Base-by-base conservation (phyloP, 2,329 filamentous ascomycete species). In the Colletotrichum ledebouriae region DNA sequence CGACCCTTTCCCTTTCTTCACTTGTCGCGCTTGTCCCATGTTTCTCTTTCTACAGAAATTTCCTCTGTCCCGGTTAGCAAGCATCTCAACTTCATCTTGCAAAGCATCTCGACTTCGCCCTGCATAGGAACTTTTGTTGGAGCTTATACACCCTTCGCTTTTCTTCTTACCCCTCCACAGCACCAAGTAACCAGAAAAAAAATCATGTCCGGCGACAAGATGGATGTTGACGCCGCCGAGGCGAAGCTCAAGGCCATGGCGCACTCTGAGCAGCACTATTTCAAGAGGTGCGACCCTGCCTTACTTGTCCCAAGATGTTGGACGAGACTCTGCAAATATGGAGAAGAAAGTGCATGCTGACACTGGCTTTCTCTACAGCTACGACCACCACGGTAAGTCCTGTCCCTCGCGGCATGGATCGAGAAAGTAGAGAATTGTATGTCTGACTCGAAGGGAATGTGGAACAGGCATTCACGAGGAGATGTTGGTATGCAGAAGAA, bases 211-310 rank as follows among this genome's bases (percentile, higher is more conserved):
- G 80, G 82, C 73, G 82, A 83, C 69, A 84, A 83, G 70, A 88
- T 87, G 85, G 87, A 89, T 50, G 82, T 89, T 68, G 87, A 88
- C 76, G 78, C 82, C 72, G 87, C 87, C 56, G 88, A 90, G 83
- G 79, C 86, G 78, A 84, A 85, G 81, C 86, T 92, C 81, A 89
- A 90, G 78, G 80, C 84, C 75, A 90, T 97, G 87, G 92, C 93
- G 79, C 94, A 97, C 84, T 96, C 94, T 72, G 96, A 99, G 86
- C 94, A 97, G 81, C 96, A 98, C 82, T 99, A 98, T 86, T 98
- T 98, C 86, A 98, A 98, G 85, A 97, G 94, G 94, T 97, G 69
- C 71, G 75, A 79, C 50, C 55, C 39, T 50, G 12, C 13, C 37
- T 15, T 39, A 15, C 64, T 46, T 7, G 4, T 49, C 20, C 72